Evolutionary conservation across 2,329 filamentous ascomycete species (phyloP).

Genomic region (Paramyrothecium roridum): DNA sequence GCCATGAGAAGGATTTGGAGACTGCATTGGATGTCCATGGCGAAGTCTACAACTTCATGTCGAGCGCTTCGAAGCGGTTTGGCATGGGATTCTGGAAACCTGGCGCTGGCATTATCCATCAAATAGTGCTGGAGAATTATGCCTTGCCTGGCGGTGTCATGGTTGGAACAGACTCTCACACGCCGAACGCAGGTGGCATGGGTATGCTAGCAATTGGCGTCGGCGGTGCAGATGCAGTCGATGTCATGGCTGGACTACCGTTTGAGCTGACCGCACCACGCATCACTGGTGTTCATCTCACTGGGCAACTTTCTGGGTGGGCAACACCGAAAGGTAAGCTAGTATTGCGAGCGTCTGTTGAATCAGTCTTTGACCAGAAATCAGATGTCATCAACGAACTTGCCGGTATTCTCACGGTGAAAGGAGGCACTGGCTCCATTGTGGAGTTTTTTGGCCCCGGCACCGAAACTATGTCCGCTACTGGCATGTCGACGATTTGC

Average conservation of each 20-base stretch:
- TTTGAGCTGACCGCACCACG: conserved; percentile 99
- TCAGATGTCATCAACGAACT: conserved; percentile 97
- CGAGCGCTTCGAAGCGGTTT: conserved; percentile 93
- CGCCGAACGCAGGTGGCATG: conserved; percentile 93
- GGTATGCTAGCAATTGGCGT: conserved; percentile 95
- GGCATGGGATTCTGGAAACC: conserved; percentile 99
- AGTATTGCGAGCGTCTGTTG: no score
- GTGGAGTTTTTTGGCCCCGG: conserved; percentile 76
- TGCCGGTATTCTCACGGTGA: conserved; percentile 93
- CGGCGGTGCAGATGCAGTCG: conserved; percentile 95
- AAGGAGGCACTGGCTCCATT: conserved; percentile 93
- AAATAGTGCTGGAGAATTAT: conserved; percentile 98
- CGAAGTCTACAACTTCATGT: conserved; percentile 98
- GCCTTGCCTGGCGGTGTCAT: conserved; percentile 97
- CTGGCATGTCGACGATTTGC: conserved; percentile 81
- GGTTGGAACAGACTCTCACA: conserved; percentile 97
- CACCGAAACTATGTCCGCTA: conserved; percentile 70
- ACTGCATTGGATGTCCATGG: conserved; percentile 94
- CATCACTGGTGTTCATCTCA: conserved; percentile 93
- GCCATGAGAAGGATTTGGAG: conserved; percentile 88
- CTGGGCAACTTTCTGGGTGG: conserved; percentile 87
- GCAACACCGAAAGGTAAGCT: conserved; percentile 81
- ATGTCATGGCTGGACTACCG: conserved; percentile 95
- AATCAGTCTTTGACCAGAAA: no score
- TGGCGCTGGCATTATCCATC: conserved; percentile 98